These are phyloP conservation scores for Leccinum solheimii DNA, from an alignment of 1,284 basidiomycete species.

Conservation along the genomic window DNA sequence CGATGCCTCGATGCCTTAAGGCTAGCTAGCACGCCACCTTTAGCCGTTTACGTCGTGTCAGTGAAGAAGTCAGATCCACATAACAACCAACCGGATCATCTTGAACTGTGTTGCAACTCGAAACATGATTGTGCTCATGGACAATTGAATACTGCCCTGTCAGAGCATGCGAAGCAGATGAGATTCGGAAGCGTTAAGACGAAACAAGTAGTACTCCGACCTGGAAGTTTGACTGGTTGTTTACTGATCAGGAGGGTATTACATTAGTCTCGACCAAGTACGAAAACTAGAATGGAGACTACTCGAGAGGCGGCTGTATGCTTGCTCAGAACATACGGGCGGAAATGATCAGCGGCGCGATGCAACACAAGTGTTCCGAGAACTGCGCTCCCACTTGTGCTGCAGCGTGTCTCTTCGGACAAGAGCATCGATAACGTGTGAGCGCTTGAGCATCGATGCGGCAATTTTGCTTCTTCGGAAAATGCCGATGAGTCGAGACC, in stretches of 20 bases:
- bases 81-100: neutral
- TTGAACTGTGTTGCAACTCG: neutral
- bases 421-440: neutral
- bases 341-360: constrained; percentile 8
- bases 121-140: neutral
- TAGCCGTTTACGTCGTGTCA: neutral
- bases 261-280: neutral
- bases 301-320: neutral
- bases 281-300: neutral
- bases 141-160: neutral
- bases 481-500: constrained; percentile 8
- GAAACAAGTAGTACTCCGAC: neutral
- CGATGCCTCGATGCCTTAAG: no score
- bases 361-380: constrained; percentile 44
- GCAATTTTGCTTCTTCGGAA: neutral
- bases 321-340: neutral
- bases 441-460: neutral
- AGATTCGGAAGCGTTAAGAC: neutral
- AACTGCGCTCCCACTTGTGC: constrained; percentile 48
- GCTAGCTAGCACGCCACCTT: neutral
- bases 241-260: neutral
- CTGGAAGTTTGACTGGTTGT: neutral
- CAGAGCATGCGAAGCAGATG: neutral
- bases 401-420: constrained; percentile 12
- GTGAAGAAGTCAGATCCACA: neutral